Percentiles rank a stretch among this genome's conserved stretches.
phyloP scores from a whole-genome alignment of 371 early-diverging fungal species.

The Apophysomyces ossiformis region DNA sequence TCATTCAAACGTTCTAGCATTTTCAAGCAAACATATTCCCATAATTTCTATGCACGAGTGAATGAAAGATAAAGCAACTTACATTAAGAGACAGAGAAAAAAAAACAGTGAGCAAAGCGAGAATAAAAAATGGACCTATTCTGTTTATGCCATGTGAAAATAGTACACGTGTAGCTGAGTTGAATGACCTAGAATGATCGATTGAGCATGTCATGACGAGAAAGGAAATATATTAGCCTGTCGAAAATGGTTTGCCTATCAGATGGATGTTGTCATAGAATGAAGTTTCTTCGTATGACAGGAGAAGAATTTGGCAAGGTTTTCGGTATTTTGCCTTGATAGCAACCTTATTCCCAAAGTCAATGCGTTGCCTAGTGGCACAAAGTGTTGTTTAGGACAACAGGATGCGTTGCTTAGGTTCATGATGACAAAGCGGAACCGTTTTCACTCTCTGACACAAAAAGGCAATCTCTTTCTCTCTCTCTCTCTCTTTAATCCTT shows the following conservation, averaged over 20 bases:
- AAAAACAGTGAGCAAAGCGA: constrained; percentile 4
- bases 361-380: too few relatives aligned
- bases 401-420: too few relatives aligned
- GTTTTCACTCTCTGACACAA: too few relatives aligned
- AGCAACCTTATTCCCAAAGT: neutral
- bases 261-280: neutral
- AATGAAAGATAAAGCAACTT: neutral
- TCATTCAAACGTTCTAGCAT: too few relatives aligned
- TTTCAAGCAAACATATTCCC: too few relatives aligned
- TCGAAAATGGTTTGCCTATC: neutral
- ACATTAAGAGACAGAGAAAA: neutral
- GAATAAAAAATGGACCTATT: constrained; percentile 9
- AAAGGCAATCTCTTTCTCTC: too few relatives aligned
- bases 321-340: neutral
- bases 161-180: constrained; percentile 4
- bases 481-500: too few relatives aligned
- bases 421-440: too few relatives aligned
- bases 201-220: neutral
- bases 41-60: neutral
- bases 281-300: neutral
- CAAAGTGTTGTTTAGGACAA: too few relatives aligned
- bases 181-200: neutral
- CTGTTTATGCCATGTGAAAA: constrained; percentile 12
- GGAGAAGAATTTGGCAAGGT: neutral
- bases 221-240: neutral